A percentile compares a stretch with the other conserved stretches of the same genome.
These are phyloP conservation scores for Macrophomina tecta DNA, from an alignment of 2,329 filamentous ascomycete species.

Conservation along the genomic window DNA sequence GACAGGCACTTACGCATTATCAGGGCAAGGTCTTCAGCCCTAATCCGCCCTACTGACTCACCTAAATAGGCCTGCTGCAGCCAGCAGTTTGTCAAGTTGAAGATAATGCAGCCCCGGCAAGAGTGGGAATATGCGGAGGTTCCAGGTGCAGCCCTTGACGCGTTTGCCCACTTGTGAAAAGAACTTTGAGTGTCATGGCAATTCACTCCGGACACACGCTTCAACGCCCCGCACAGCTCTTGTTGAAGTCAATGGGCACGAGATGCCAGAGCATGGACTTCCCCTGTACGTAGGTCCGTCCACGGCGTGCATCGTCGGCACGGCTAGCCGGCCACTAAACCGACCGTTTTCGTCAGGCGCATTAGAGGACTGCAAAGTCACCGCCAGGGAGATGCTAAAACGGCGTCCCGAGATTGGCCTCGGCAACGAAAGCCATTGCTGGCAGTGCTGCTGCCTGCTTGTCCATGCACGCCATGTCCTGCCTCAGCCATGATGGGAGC, in stretches of 20 bases:
- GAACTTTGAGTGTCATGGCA: too few relatives aligned
- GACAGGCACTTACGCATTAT: not conserved
- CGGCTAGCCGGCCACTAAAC: not conserved
- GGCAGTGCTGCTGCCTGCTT: slow-evolving; percentile 7
- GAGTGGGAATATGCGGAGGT: too few relatives aligned
- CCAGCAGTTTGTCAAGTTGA: not conserved
- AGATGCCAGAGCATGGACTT: not conserved
- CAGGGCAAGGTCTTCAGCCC: not conserved
- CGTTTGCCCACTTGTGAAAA: too few relatives aligned
- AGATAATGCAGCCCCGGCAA: not conserved
- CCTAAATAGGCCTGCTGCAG: not conserved
- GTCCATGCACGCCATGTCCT: not conserved
- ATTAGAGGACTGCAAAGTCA: slow-evolving; percentile 3
- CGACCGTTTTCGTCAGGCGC: slow-evolving; percentile 21
- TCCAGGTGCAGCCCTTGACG: too few relatives aligned
- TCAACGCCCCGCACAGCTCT: not conserved
- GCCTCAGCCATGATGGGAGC: not conserved
- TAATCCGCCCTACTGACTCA: slow-evolving; percentile 6
- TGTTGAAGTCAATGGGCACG: not conserved
- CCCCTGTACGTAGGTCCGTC: slow-evolving; percentile 2
- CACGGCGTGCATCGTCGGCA: slow-evolving; percentile 7
- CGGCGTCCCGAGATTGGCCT: not conserved
- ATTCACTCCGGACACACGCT: too few relatives aligned
- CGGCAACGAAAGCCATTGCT: not conserved
- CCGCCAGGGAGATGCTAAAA: not conserved